Base-by-base conservation (phyloP, 345 rosid species). In the Gossypium rotundifolium region DNA sequence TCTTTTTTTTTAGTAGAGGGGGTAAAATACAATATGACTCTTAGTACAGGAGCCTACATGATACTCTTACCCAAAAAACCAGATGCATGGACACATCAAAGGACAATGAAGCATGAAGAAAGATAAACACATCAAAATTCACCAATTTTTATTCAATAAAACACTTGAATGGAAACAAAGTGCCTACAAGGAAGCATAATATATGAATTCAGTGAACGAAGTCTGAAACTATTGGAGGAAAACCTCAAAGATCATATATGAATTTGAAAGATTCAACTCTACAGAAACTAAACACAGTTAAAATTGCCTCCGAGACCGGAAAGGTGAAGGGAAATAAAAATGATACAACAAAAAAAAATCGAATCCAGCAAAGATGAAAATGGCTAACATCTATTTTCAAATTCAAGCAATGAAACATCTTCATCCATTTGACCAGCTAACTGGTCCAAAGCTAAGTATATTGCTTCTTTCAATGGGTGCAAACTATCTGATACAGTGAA, bases 391-490 rank as follows among this genome's bases (percentile, higher is more conserved):
- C 70, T 81, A 77, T 52, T 65, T 55, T 78, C 80, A 74, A 22
- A 20, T 27, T 77, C 70, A 54, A 67, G 22, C 63, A 73, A 77
- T 71, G 84, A 76, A 84, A 81, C 74, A 61, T 82, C 85, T 74
- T 81, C 80, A 77, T 84, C 93, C 79, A 83, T 69, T 62, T 77
- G 78, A 70, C 78, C 80, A 75, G 82, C 79, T 75, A 84, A 79
- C 76, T 80, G 88, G 54, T 85, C 79, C 87, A 86, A 77, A 48
- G 75, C 62, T 0, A 73, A 74, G 79, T 82, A 81, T 73, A 87
- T 80, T 72, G 77, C 87, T 70, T 79, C 86, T 80, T 78, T 85
- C 44, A 75, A 75, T 40, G 88, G 85, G 78, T 92, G 90, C 48
- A 65, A 79, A 71, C 78, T 74, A 65, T 84, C 89, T 76, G 89